Percentiles rank a stretch among this genome's conserved stretches.
These are phyloP conservation scores for Dothideomycetes sp. DNA, from an alignment of 2,329 filamentous ascomycete genomes.

Conservation along the genomic window DNA sequence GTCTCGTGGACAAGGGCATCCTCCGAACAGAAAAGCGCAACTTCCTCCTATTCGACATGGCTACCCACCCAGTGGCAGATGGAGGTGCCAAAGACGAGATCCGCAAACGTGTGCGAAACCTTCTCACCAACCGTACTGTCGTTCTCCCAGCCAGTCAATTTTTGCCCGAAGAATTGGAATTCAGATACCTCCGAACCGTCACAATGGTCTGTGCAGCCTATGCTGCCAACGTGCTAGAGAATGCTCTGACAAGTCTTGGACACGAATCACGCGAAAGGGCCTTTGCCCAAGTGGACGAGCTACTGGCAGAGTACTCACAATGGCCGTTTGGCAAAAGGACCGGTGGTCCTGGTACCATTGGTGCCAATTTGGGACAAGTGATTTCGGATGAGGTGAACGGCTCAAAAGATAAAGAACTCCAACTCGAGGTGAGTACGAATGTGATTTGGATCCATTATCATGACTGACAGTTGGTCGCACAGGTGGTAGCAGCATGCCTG, in stretches of 20 bases:
- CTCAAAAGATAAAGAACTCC: conserved; percentile 85
- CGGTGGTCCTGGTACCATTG: conserved; percentile 69
- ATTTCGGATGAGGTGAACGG: conserved; percentile 79
- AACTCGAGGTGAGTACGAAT: conserved; percentile 64
- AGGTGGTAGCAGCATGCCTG: conserved; percentile 85
- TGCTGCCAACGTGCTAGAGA: conserved; percentile 94
- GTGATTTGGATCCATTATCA: too few species aligned
- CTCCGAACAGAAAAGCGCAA: conserved; percentile 98
- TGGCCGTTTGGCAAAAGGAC: conserved; percentile 85
- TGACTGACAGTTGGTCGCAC: conserved; percentile 14
- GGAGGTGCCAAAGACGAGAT: conserved; percentile 97
- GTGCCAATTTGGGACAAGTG: conserved; percentile 80
- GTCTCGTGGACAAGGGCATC: conserved; percentile 96
- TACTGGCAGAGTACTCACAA: conserved; percentile 92
- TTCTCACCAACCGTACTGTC: conserved; percentile 87
- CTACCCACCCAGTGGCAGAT: conserved; percentile 93
- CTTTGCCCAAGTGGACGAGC: conserved; percentile 92
- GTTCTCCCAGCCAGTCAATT: conserved; percentile 80
- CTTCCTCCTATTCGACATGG: conserved; percentile 99
- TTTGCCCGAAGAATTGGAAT: conserved; percentile 87
- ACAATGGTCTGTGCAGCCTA: conserved; percentile 97
- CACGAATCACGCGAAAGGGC: conserved; percentile 90
- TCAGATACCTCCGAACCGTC: conserved; percentile 83
- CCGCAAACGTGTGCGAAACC: conserved; percentile 77
- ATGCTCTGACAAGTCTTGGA: conserved; percentile 84